Conservation (phyloP, 192 early-diverging fungal species). For the Rhizophagus sp. region DNA sequence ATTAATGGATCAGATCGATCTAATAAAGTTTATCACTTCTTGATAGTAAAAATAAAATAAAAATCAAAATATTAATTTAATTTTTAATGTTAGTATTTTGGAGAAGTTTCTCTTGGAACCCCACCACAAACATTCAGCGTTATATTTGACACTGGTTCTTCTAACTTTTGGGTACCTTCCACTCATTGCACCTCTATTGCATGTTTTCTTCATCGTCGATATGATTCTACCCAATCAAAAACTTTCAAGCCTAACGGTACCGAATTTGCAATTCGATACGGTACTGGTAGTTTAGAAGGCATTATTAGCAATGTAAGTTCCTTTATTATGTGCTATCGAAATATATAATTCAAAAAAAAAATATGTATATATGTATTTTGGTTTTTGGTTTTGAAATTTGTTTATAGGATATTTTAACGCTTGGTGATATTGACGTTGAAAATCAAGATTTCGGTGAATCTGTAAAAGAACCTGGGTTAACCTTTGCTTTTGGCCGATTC, state of each 20-base stretch:
- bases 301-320: slow-evolving; percentile 75
- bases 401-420: slow-evolving; percentile 63
- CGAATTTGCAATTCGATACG: slow-evolving; percentile 93
- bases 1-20: too few species aligned
- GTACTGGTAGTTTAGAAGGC: slow-evolving; percentile 91
- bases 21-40: background rate
- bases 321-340: background rate
- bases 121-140: slow-evolving; percentile 91
- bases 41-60: background rate
- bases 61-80: background rate
- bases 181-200: slow-evolving; percentile 92
- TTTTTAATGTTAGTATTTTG: slow-evolving; percentile 73
- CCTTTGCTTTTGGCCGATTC: slow-evolving; percentile 93
- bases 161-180: slow-evolving; percentile 97
- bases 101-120: slow-evolving; percentile 82
- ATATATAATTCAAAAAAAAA: too few species aligned
- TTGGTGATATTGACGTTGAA: slow-evolving; percentile 74
- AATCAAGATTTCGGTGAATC: slow-evolving; percentile 93
- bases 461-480: slow-evolving; percentile 92
- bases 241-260: slow-evolving; percentile 90
- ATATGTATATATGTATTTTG: too few species aligned
- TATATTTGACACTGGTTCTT: slow-evolving; percentile 92
- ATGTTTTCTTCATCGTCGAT: slow-evolving; percentile 91
- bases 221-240: slow-evolving; percentile 78
- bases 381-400: background rate